phyloP scores from a whole-genome alignment of 148 eudicot species.

The Agrostemma githago region DNA sequence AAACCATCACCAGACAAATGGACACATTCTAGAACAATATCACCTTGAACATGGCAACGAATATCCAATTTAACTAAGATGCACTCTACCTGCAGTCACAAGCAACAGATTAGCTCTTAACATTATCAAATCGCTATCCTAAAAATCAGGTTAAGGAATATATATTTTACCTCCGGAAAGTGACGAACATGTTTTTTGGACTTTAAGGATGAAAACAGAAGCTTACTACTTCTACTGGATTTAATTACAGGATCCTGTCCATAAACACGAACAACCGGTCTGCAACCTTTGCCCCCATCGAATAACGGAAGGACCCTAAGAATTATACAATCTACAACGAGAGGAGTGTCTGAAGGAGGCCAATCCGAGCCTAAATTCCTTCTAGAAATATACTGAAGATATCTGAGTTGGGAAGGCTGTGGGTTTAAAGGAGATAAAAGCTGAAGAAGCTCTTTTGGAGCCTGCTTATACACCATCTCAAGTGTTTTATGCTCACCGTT shows the following conservation, averaged over 20 bases:
- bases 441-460: conserved; percentile 64
- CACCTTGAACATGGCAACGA: conserved; percentile 68
- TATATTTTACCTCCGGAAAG: conserved; percentile 50
- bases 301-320: conserved; percentile 50
- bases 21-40: conserved; percentile 71
- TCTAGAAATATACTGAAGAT: conserved; percentile 66
- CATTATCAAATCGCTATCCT: conserved; percentile 2
- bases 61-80: conserved; percentile 62
- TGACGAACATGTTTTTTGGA: conserved; percentile 41
- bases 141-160: neutral
- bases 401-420: conserved; percentile 68
- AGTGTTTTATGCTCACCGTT: conserved; percentile 71
- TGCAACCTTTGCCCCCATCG: conserved; percentile 56
- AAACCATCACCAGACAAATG: conserved; percentile 52
- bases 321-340: conserved; percentile 50
- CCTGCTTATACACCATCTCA: conserved; percentile 76
- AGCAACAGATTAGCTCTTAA: conserved; percentile 22
- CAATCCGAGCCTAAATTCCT: conserved; percentile 53
- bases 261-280: conserved; percentile 57
- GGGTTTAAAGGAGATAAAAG: conserved; percentile 57
- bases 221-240: conserved; percentile 53
- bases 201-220: conserved; percentile 52
- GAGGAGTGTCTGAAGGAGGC: conserved; percentile 55
- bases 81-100: conserved; percentile 63
- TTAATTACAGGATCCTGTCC: conserved; percentile 57